Base-by-base conservation (phyloP, 208 protist species). In the Phytomonas francai region DNA sequence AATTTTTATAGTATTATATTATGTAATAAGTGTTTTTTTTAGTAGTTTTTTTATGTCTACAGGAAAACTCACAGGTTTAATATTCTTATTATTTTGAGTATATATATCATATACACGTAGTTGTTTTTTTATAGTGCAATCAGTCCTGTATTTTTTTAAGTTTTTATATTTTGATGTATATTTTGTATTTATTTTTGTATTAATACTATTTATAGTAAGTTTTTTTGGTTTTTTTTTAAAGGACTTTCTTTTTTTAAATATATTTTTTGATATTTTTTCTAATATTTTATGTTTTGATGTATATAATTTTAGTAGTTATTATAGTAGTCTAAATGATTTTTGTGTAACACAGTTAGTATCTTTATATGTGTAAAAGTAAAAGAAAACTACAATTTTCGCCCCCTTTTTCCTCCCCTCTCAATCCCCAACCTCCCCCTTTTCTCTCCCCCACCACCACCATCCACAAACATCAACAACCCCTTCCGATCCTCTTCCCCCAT, bases 211-310 rank as follows among this genome's bases (percentile, higher is more conserved):
- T 80, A 88, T 91, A 78, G 78, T 89, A 51, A 84, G 76, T 87
- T 89, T 89, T 83, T 89, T 91, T 75, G 77, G 81, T 83, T 91
- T 91, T 85, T 91, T 91, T 75, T 78, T 91, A 80, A 91, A 91
- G 76, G 85, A 91, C 76, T 88, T 91, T 87, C 77, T 91, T 78
- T 91, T 91, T 93, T 87, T 93, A 78, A 85, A 81, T 73, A 67
- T 93, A 69, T 93, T 85, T 87, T 93, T 88, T 78, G 84, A 93
- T 79, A 81, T 93, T 63, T 90, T 88, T 81, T 73, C 25, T 51
- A 42, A 57, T 70, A 70, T 89, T 70, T 71, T 81, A 57, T 80
- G 69, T 78, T 93, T 85, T 78, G 87, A 90, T 78, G 58, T 87
- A 65, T 31, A 54, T 51, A 77, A 31, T 72, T 80, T 70, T 81